phyloP scores from a whole-genome alignment of 1,284 basidiomycete species.

The Tilletia walkeri region DNA sequence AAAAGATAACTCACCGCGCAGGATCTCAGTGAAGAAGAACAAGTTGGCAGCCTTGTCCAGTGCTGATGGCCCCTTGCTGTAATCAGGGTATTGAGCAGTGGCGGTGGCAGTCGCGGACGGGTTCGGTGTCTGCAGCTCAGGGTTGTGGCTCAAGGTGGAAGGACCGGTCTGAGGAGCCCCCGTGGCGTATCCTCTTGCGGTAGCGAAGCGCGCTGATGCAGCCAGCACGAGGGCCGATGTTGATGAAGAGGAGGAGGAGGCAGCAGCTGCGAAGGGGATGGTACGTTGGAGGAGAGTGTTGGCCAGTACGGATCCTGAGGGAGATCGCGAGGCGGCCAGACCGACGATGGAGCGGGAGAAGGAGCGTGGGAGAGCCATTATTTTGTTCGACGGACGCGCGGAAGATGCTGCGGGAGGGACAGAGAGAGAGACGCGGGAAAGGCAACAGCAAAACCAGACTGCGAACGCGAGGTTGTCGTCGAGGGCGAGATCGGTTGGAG shows the following conservation, averaged over 20 bases:
- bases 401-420: not conserved
- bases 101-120: not conserved
- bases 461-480: too few relatives aligned
- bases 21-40: constrained; percentile 98
- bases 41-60: constrained; percentile 87
- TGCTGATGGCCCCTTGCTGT: constrained; percentile 65
- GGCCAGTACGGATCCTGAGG: not conserved
- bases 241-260: too few relatives aligned
- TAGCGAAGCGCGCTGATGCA: not conserved
- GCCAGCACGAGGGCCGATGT: too few relatives aligned
- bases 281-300: constrained; percentile 4
- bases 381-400: not conserved
- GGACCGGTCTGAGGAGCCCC: not conserved
- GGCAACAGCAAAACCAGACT: not conserved
- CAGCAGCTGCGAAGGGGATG: too few relatives aligned
- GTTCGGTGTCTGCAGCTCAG: not conserved
- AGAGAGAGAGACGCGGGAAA: not conserved
- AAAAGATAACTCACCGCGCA: constrained; percentile 68
- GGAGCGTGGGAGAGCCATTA: constrained; percentile 16
- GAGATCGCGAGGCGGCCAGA: not conserved
- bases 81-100: constrained; percentile 47
- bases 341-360: constrained; percentile 14
- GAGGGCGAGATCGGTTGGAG: too few relatives aligned
- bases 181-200: not conserved
- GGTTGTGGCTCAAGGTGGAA: not conserved